phyloP scores from a whole-genome alignment of 2,329 filamentous ascomycete species.

The Pseudocercospora cruenta region DNA sequence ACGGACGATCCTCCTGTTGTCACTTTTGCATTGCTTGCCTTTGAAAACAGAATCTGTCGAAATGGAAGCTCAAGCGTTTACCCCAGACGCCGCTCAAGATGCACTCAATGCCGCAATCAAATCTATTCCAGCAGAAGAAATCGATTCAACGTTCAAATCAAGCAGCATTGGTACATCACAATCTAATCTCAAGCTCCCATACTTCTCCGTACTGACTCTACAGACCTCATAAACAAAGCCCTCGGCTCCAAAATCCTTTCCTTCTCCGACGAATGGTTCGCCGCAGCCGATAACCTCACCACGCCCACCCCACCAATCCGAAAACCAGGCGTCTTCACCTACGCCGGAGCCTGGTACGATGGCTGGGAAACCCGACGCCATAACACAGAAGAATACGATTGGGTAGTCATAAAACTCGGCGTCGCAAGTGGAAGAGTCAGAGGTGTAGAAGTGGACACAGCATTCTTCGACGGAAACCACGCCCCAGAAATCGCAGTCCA shows the following conservation, averaged over 20 bases:
- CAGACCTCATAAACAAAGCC: slow-evolving; percentile 57
- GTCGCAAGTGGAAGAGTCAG: slow-evolving; percentile 70
- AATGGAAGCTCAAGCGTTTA: slow-evolving; percentile 38
- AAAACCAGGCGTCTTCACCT: slow-evolving; percentile 61
- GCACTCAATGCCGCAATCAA: slow-evolving; percentile 33
- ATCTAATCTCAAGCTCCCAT: background rate
- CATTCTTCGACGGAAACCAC: slow-evolving; percentile 81
- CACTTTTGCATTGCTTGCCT: background rate
- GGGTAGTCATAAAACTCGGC: slow-evolving; percentile 63
- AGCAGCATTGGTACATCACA: slow-evolving; percentile 52
- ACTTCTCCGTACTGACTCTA: slow-evolving; percentile 1
- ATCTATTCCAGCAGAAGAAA: slow-evolving; percentile 51
- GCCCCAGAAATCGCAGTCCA: slow-evolving; percentile 79
- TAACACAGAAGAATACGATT: slow-evolving; percentile 62
- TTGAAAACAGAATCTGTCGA: background rate
- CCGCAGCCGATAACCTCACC: slow-evolving; percentile 61
- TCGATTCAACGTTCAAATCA: slow-evolving; percentile 59
- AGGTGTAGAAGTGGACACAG: slow-evolving; percentile 79
- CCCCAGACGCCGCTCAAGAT: slow-evolving; percentile 38
- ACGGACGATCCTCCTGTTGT: background rate
- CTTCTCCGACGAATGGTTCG: slow-evolving; percentile 66
- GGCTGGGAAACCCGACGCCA: slow-evolving; percentile 67
- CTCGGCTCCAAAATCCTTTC: slow-evolving; percentile 58
- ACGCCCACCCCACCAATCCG: slow-evolving; percentile 60
- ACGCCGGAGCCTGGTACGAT: slow-evolving; percentile 66